Evolutionary conservation across 371 early-diverging fungal genomes (phyloP).

Genomic region (Rhizopus arrhizus): DNA sequence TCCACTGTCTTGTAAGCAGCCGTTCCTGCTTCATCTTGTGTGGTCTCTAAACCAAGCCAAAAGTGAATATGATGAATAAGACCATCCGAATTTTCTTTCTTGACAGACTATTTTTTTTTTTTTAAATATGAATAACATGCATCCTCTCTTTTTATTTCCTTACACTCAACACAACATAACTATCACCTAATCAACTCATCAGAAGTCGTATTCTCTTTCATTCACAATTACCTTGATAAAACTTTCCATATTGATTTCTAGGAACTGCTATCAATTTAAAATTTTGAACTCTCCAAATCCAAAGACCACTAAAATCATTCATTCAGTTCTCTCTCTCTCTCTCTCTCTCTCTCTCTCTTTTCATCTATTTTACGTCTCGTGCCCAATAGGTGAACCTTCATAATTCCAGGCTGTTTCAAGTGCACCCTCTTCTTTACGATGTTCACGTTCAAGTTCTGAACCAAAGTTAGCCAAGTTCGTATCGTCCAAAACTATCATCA

Average conservation of each 20-base stretch:
- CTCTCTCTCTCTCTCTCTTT: neutral
- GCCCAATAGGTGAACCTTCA: constrained; percentile 52
- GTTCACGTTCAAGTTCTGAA: constrained; percentile 69
- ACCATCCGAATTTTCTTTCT: constrained; percentile 62
- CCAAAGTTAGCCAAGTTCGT: constrained; percentile 78
- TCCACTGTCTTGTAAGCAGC: constrained; percentile 92
- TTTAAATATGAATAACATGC: neutral
- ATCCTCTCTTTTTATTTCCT: constrained; percentile 9
- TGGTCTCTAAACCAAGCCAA: constrained; percentile 81
- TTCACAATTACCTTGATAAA: constrained; percentile 62
- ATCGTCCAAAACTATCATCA: constrained; percentile 58
- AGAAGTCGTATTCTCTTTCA: neutral
- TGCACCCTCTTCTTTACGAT: constrained; percentile 70
- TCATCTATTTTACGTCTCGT: constrained; percentile 44
- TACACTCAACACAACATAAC: constrained; percentile 79
- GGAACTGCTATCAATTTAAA: constrained; percentile 73
- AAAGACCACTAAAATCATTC: constrained; percentile 54
- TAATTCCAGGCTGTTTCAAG: constrained; percentile 75
- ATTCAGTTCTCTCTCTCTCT: constrained; percentile 1
- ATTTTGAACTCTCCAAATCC: constrained; percentile 83
- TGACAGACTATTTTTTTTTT: constrained; percentile 57
- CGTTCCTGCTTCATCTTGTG: constrained; percentile 82
- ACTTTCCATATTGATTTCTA: constrained; percentile 65
- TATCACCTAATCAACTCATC: constrained; percentile 53
- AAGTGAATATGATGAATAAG: constrained; percentile 81